A percentile compares a stretch with the other conserved stretches of the same genome.
phyloP scores from a whole-genome alignment of 805 yeast species.

The Torulaspora microellipsoides region DNA sequence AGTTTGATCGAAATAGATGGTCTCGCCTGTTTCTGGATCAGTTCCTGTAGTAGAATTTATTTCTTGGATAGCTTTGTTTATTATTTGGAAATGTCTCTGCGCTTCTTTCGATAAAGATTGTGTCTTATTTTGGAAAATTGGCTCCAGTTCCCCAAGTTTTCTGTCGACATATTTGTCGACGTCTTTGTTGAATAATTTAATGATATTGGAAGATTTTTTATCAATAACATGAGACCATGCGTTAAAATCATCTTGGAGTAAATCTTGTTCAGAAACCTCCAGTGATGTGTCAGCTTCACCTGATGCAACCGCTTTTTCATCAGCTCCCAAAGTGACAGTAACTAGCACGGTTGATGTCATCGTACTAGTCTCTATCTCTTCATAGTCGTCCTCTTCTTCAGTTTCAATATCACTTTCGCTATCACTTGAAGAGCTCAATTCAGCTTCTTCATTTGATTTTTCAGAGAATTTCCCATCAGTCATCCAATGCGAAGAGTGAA shows the following conservation, averaged over 20 bases:
- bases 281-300: constrained; percentile 9
- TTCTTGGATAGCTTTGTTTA: constrained; percentile 36
- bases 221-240: constrained; percentile 37
- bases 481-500: constrained; percentile 10
- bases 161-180: constrained; percentile 30
- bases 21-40: constrained; percentile 32
- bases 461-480: constrained; percentile 4
- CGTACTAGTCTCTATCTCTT: constrained; percentile 13
- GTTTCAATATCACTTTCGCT: constrained; percentile 1
- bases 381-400: constrained; percentile 7
- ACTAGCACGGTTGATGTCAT: constrained; percentile 18
- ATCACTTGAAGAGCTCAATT: not conserved
- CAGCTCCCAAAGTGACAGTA: constrained; percentile 18
- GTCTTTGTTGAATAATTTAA: constrained; percentile 38
- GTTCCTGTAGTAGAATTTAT: constrained; percentile 36
- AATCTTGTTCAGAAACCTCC: constrained; percentile 21
- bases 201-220: constrained; percentile 38
- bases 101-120: constrained; percentile 31
- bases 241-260: constrained; percentile 35
- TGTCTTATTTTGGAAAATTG: constrained; percentile 34
- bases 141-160: constrained; percentile 28
- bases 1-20: constrained; percentile 33
- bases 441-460: constrained; percentile 1
- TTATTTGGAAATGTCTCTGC: constrained; percentile 24
- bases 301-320: constrained; percentile 9